Evolutionary conservation across 805 yeast species (phyloP).

Genomic region (Cyberlindnera petersonii): DNA sequence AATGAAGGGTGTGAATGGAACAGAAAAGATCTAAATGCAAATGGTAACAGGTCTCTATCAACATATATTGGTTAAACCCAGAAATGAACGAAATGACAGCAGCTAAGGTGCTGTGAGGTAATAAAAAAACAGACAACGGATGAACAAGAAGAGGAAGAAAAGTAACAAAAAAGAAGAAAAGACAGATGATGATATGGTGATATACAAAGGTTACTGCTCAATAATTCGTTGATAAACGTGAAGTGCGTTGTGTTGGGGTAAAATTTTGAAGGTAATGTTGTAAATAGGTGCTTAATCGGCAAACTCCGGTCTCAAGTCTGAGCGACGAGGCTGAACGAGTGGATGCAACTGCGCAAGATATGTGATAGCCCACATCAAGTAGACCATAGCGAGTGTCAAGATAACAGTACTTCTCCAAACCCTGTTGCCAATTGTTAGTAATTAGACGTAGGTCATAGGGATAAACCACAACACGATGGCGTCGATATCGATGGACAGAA

Average conservation of each 20-base stretch:
- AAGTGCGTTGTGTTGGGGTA: background rate
- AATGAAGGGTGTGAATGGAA: too few relatives aligned
- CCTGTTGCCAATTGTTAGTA: constrained; percentile 26
- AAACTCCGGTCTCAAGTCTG: constrained; percentile 83
- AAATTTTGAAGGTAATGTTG: too few relatives aligned
- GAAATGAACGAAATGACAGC: background rate
- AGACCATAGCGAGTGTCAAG: constrained; percentile 71
- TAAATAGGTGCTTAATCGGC: constrained; percentile 14
- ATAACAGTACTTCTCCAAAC: constrained; percentile 72
- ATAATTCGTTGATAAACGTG: too few relatives aligned
- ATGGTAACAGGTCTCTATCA: background rate
- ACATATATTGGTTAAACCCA: background rate
- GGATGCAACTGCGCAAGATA: constrained; percentile 86
- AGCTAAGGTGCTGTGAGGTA: too few relatives aligned
- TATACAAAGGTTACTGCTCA: too few relatives aligned
- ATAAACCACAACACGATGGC: too few relatives aligned
- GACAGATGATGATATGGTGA: too few relatives aligned
- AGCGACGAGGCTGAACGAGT: constrained; percentile 82
- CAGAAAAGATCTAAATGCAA: background rate
- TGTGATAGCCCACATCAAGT: constrained; percentile 90
- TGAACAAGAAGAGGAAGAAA: background rate
- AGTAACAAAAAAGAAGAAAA: too few relatives aligned
- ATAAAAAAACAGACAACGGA: too few relatives aligned
- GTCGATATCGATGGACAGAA: too few relatives aligned
- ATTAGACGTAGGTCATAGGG: background rate